These are phyloP conservation scores for Haematococcus lacustris DNA, from an alignment of 139 green algal genomes.

Conservation along the genomic window DNA sequence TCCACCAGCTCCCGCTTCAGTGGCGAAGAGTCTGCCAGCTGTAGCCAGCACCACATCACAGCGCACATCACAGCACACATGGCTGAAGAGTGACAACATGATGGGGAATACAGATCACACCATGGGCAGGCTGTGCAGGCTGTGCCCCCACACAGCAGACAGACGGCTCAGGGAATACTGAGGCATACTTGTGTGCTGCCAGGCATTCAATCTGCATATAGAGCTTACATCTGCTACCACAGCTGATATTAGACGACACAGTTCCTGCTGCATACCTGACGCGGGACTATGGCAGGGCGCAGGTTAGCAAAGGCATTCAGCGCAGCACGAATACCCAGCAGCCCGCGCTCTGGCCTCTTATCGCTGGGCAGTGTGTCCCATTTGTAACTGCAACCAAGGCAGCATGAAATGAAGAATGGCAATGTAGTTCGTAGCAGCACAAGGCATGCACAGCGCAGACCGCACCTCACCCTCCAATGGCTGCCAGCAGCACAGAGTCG, in stretches of 20 bases:
- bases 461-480: constrained; percentile 69
- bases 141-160: too few species aligned
- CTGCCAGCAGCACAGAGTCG: constrained; percentile 90
- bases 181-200: too few species aligned
- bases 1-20: constrained; percentile 92
- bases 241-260: too few species aligned
- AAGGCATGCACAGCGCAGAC: neutral
- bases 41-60: too few species aligned
- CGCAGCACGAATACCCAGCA: constrained; percentile 80
- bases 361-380: constrained; percentile 86
- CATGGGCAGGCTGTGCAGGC: too few species aligned
- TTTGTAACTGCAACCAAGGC: constrained; percentile 78
- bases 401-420: neutral
- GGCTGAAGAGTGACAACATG: too few species aligned
- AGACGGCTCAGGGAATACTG: too few species aligned
- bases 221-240: too few species aligned
- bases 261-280: constrained; percentile 36
- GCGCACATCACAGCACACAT: too few species aligned
- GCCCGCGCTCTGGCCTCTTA: constrained; percentile 83
- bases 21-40: constrained; percentile 89
- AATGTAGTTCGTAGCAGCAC: neutral
- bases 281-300: constrained; percentile 86
- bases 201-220: too few species aligned
- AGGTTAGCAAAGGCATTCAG: constrained; percentile 97
- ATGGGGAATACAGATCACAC: too few species aligned